Evolutionary conservation across 805 yeast genomes (phyloP), one percentile per base, ranked within the genome.

Genomic region (Candida odintsovae): DNA sequence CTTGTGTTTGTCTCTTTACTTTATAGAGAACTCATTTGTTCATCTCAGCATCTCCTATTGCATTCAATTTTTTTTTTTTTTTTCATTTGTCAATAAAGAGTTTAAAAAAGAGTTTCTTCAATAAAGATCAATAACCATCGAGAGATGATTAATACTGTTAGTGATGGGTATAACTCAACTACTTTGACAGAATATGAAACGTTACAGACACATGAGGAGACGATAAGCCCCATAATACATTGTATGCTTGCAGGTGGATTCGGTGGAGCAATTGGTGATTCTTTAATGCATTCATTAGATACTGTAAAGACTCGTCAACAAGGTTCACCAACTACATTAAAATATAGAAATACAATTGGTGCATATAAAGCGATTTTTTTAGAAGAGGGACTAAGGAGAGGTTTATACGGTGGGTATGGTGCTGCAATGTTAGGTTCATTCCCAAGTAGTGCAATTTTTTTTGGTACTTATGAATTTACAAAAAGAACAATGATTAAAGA

Each of bases 251-350:
- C 97, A 0, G 99, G 99, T 38, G 97, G 96, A 0, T 67, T 92
- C 42, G 99, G 99, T 8, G 99, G 98, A 1, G 82, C 87, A 45
- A 78, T 90, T 35, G 98, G 97, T 13, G 99, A 92, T 59, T 76
- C 94, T 1, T 69, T 80, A 26, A 94, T 94, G 97, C 97, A 94
- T 66, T 90, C 98, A 0, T 68, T 94, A 31, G 99, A 94, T 62
- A 94, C 99, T 0, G 96, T 94, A 28, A 94, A 94, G 63, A 94
- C 99, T 2, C 74, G 99, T 51, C 99, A 94, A 64, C 99, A 94
- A 62, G 98, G 96, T n/a, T 86, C 95, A 4, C 82, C 86, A 20
- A 70, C 73, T 52, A 75, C 75, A 19, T 52, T 70, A 7, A 85
- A 87, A 63, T 92, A 92, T 65, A 75, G 69, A 49, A 82, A 77